Percentiles rank a stretch among this genome's conserved stretches.
These are phyloP conservation scores for Spergularia azorica DNA, from an alignment of 179 eudicot species.

Conservation along the genomic window DNA sequence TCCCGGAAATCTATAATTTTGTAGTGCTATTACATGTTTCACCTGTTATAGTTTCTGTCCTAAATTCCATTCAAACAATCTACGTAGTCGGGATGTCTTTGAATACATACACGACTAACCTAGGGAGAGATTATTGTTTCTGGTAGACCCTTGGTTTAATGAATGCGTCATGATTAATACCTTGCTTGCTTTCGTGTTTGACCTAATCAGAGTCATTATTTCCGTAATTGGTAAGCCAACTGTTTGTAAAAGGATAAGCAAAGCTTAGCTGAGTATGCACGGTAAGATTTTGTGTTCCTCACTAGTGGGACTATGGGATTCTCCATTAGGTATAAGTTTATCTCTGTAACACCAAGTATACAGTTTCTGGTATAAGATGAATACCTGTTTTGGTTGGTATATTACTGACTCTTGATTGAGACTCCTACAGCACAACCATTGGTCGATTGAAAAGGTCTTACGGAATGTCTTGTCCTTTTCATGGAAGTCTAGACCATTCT, in stretches of 20 bases:
- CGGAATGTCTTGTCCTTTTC: conserved; percentile 45
- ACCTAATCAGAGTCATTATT: background rate
- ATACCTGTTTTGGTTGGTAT: background rate
- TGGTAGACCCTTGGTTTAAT: background rate
- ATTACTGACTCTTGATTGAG: background rate
- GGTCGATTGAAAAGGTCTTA: conserved; percentile 23
- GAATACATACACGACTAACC: background rate
- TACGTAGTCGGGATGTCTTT: background rate
- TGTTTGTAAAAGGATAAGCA: conserved; percentile 10
- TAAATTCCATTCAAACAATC: background rate
- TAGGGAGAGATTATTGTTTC: background rate
- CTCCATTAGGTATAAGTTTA: conserved; percentile 3
- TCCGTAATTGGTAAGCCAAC: conserved; percentile 11
- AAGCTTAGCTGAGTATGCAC: conserved; percentile 4
- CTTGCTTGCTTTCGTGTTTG: background rate
- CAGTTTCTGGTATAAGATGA: conserved; percentile 19
- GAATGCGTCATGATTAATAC: background rate
- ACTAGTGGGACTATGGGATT: conserved; percentile 21
- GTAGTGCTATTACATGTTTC: background rate
- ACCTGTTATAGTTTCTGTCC: background rate
- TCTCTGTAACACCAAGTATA: background rate
- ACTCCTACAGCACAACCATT: conserved; percentile 19
- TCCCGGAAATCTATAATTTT: background rate
- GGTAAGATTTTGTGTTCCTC: conserved; percentile 13
- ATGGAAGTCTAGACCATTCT: conserved; percentile 48